These are phyloP conservation scores for Stemphylium beticola DNA, from an alignment of 2,329 filamentous ascomycete species.

Conservation along the genomic window DNA sequence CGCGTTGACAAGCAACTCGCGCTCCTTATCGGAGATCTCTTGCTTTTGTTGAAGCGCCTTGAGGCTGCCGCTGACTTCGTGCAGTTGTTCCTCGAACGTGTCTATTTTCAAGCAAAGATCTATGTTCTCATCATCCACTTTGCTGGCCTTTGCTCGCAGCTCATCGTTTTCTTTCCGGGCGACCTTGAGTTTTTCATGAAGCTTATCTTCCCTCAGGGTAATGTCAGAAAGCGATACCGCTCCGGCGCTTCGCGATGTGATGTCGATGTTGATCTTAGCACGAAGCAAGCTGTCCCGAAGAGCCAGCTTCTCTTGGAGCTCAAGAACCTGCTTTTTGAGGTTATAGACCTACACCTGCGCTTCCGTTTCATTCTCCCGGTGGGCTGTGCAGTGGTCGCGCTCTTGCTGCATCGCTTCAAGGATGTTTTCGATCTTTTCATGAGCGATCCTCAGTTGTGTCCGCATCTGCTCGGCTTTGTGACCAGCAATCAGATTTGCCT, in stretches of 20 bases:
- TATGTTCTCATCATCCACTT: neutral
- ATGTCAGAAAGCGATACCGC: neutral
- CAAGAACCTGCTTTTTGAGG: neutral
- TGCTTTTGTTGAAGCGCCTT: neutral
- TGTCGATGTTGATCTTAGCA: neutral
- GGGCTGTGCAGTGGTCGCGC: neutral
- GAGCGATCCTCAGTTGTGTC: neutral
- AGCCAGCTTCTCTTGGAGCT: neutral
- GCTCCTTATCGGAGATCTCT: neutral
- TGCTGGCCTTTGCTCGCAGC: neutral
- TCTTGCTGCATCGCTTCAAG: neutral
- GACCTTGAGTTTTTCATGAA: neutral
- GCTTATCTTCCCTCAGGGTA: neutral
- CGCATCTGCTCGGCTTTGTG: neutral
- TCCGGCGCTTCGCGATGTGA: neutral
- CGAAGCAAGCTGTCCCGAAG: neutral
- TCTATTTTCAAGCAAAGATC: neutral
- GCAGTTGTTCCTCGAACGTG: neutral
- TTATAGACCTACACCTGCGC: neutral
- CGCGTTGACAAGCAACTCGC: neutral
- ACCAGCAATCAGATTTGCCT: neutral
- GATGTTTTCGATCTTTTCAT: neutral
- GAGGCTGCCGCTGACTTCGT: neutral
- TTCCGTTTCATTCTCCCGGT: neutral
- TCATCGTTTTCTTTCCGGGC: neutral